These are phyloP conservation scores for Globisporangium heterothallicum DNA, from an alignment of 352 stramenopile genomes.

Conservation along the genomic window DNA sequence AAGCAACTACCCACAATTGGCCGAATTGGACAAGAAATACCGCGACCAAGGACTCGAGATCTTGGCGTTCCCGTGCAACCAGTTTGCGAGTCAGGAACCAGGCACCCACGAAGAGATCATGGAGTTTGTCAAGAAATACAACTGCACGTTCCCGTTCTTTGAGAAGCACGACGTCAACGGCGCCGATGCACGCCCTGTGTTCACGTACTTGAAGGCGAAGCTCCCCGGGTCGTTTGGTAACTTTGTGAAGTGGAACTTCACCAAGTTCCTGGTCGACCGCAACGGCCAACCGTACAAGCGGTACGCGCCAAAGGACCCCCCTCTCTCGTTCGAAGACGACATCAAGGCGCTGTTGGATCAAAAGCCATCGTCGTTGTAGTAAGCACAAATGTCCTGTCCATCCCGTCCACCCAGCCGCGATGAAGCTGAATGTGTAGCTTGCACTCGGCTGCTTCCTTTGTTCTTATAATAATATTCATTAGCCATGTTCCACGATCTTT, in stretches of 20 bases:
- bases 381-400: too few species aligned
- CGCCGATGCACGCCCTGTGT: conserved; percentile 63
- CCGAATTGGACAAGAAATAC: background rate
- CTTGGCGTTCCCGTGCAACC: background rate
- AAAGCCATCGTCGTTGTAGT: background rate
- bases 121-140: background rate
- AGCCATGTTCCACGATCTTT: too few species aligned
- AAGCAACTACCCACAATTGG: background rate
- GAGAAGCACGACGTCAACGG: conserved; percentile 86
- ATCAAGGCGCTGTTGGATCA: conserved; percentile 65
- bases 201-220: conserved; percentile 76
- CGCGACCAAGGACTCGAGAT: background rate
- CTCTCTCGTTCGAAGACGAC: conserved; percentile 68
- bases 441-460: too few species aligned
- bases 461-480: too few species aligned
- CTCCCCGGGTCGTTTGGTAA: conserved; percentile 58
- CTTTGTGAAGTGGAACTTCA: conserved; percentile 89
- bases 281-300: conserved; percentile 71
- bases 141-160: conserved; percentile 39
- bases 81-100: background rate
- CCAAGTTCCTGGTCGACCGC: conserved; percentile 86
- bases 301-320: conserved; percentile 61
- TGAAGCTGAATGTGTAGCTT: too few species aligned
- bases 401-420: too few species aligned
- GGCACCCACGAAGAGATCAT: background rate